Evolutionary conservation across 2,329 filamentous ascomycete genomes (phyloP).

Genomic region (Ceratocystis destructans): DNA sequence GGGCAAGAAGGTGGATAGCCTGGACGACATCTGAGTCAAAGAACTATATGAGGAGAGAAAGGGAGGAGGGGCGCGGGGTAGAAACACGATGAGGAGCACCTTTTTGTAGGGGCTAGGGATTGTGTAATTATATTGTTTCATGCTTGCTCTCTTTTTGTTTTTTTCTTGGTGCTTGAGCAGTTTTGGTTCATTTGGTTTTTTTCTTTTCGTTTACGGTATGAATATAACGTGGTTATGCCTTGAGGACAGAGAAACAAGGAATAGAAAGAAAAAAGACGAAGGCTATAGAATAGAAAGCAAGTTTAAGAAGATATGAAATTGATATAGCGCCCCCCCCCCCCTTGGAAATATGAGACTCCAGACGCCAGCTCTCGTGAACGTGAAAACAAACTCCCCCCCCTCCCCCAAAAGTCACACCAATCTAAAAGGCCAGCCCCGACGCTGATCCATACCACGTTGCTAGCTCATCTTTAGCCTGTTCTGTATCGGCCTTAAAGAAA

Average conservation of each 20-base stretch:
- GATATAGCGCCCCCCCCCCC: not conserved
- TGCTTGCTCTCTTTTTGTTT: conserved; percentile 10
- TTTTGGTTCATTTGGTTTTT: not conserved
- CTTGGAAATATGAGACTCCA: conserved; percentile 8
- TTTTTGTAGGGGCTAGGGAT: not conserved
- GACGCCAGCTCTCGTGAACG: not conserved
- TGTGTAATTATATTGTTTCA: conserved; percentile 16
- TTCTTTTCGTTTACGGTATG: not conserved
- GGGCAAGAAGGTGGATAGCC: conserved; percentile 39
- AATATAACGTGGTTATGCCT: conserved; percentile 7
- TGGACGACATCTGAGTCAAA: conserved; percentile 42
- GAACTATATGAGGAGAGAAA: conserved; percentile 17
- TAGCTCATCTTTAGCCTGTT: conserved; percentile 46
- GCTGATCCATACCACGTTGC: conserved; percentile 69
- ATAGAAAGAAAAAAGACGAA: not conserved
- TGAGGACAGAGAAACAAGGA: not conserved
- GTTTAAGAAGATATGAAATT: not conserved
- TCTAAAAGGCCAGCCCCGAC: conserved; percentile 30
- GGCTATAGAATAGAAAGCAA: not conserved
- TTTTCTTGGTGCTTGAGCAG: conserved; percentile 7
- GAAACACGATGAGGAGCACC: not conserved
- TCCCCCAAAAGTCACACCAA: not conserved
- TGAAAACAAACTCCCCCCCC: not conserved
- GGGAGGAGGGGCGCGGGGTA: not conserved
- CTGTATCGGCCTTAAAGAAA: conserved; percentile 47